Evolutionary conservation across 129 eudicot genomes (phyloP).

Genomic region (Pulicaria dysenterica): DNA sequence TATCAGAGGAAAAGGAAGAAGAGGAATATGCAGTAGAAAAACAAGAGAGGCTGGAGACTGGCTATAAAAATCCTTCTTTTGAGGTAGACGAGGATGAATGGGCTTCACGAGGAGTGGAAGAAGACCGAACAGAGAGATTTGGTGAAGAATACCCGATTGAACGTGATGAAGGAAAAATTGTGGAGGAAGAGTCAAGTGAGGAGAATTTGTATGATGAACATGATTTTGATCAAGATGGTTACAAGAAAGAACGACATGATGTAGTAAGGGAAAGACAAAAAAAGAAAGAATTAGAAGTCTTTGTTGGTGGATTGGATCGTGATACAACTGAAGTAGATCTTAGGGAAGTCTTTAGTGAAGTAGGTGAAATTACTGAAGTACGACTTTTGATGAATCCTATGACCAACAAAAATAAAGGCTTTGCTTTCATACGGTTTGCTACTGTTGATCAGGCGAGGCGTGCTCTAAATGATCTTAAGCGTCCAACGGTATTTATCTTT

Average conservation of each 20-base stretch:
- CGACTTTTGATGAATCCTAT: constrained; percentile 49
- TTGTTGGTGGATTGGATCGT: constrained; percentile 52
- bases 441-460: constrained; percentile 47
- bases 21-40: constrained; percentile 32
- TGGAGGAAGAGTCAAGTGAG: constrained; percentile 39
- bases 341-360: constrained; percentile 43
- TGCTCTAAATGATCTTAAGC: constrained; percentile 45
- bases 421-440: constrained; percentile 47
- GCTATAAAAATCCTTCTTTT: constrained; percentile 31
- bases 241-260: constrained; percentile 44
- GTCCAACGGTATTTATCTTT: constrained; percentile 39
- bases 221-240: constrained; percentile 38
- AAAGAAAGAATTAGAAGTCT: constrained; percentile 46
- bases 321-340: constrained; percentile 48
- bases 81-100: constrained; percentile 32
- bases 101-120: constrained; percentile 17
- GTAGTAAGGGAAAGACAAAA: constrained; percentile 50
- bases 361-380: constrained; percentile 51
- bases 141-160: constrained; percentile 31
- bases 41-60: constrained; percentile 37
- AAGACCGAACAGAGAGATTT: constrained; percentile 34
- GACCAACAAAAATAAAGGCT: constrained; percentile 47
- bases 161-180: constrained; percentile 31
- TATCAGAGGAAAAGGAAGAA: constrained; percentile 44
- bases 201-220: constrained; percentile 41